A percentile compares a stretch with the other conserved stretches of the same genome.
phyloP scores from a whole-genome alignment of 768 basidiomycete genomes.

The Phallus indusiatus region DNA sequence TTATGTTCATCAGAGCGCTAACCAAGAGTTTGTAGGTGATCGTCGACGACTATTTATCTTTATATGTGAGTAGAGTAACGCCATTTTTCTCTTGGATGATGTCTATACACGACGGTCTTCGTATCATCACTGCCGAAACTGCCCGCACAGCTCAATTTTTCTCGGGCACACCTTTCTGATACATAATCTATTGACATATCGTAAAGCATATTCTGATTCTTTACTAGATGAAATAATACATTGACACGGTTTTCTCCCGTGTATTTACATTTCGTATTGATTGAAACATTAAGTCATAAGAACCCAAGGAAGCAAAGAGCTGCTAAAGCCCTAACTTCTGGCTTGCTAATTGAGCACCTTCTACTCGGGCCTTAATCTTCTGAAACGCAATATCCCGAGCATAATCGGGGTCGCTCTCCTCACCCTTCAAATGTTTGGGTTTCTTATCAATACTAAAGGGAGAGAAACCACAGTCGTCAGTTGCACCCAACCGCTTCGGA shows the following conservation, averaged over 20 bases:
- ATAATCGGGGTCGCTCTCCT: background rate
- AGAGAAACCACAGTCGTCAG: constrained; percentile 3
- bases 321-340: background rate
- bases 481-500: background rate
- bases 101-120: constrained; percentile 89
- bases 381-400: constrained; percentile 2
- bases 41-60: background rate
- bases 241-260: no score
- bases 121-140: constrained; percentile 75
- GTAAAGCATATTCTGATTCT: no score
- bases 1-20: background rate
- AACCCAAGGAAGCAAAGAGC: no score
- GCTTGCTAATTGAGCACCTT: background rate
- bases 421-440: background rate
- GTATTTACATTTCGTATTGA: no score
- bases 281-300: no score
- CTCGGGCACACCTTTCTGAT: constrained; percentile 80
- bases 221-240: no score
- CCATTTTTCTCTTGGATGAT: constrained; percentile 37
- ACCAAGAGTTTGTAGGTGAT: background rate
- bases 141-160: constrained; percentile 85
- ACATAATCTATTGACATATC: background rate
- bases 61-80: background rate
- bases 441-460: constrained; percentile 3
- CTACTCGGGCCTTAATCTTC: constrained; percentile 1